Evolutionary conservation across 768 basidiomycete species (phyloP).

Genomic region (Mycena pura): DNA sequence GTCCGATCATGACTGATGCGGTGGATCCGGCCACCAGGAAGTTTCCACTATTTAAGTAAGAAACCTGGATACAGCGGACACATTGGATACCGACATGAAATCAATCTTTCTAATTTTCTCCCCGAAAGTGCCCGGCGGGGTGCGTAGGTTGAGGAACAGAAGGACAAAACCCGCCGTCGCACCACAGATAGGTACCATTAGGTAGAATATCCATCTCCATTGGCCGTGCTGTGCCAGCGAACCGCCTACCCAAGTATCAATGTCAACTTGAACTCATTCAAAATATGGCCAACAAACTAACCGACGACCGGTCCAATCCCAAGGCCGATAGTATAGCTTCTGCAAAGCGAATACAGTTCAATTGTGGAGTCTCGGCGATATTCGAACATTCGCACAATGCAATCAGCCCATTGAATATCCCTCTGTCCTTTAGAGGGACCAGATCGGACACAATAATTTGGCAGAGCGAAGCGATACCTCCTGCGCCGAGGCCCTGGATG

Average conservation of each 20-base stretch:
- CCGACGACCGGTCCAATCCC: conserved; percentile 29
- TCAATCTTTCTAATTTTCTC: conserved; percentile 40
- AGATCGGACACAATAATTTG: conserved; percentile 53
- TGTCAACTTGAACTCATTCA: conserved; percentile 10
- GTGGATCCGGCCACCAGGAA: conserved; percentile 39
- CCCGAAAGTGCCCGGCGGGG: conserved; percentile 32
- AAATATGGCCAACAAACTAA: neutral
- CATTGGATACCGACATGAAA: conserved; percentile 37
- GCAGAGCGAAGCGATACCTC: conserved; percentile 42
- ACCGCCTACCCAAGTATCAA: conserved; percentile 38
- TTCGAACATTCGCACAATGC: conserved; percentile 37
- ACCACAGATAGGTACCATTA: conserved; percentile 40
- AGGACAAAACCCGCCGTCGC: conserved; percentile 28
- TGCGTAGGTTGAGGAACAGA: conserved; percentile 35
- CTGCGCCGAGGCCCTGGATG: conserved; percentile 48
- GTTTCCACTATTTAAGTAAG: conserved; percentile 38
- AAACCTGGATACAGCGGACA: neutral
- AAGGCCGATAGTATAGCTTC: conserved; percentile 36
- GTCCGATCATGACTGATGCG: conserved; percentile 36
- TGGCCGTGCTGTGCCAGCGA: conserved; percentile 38
- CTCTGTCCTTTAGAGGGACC: conserved; percentile 53
- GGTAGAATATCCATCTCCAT: conserved; percentile 53
- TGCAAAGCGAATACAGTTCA: neutral
- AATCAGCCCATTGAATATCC: conserved; percentile 43
- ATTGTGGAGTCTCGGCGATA: too few species aligned